Base-by-base conservation (phyloP, 78 protist genomes). In the Dictyostelium intermedium region DNA sequence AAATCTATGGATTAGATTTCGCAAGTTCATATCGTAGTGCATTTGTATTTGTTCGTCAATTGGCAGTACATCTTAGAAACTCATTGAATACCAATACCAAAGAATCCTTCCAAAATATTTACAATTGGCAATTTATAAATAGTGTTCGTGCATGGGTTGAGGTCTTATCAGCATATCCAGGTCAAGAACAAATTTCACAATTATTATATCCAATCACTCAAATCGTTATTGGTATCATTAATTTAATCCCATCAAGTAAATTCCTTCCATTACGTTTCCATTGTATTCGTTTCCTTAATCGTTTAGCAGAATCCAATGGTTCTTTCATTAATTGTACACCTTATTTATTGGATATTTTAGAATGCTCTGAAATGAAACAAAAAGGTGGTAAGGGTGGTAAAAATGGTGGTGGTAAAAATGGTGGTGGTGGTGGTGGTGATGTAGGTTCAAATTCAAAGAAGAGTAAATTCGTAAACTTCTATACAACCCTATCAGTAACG, bases 11-110 rank as follows among this genome's bases (percentile, higher is more conserved):
- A 16, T 18, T 91, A 23, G 96, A 96, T 79, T 50, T 82, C 3
- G n/a, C 63, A 39, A 50, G 91, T 27, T 84, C 97, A 41, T 98
- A 98, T 93, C 98, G 91, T 84, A 96, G 91, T 79, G 98, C 97
- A 34, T 98, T 97, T 41, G 92, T 97, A 18, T 98, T 96, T 92
- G 92, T 98, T 73, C 98, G 99, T 27, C 99, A 98, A 94, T 95
- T 98, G 25, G 99, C 98, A 25, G 85, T 98, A 50, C 97, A 96
- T 76, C 77, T 98, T 30, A 91, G 99, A 27, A 92, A 84, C 74
- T 96, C 97, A 2, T 1, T 97, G 39, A 70, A 56, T 16, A 47
- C 79, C 80, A 14, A 47, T 14, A 56, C 78, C 35, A 72, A 95
- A 37, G 85, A 43, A 70, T 30, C 76, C 0, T 39, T 69, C n/a